phyloP scores from a whole-genome alignment of 2,329 filamentous ascomycete species.

The Colletotrichum costaricense region DNA sequence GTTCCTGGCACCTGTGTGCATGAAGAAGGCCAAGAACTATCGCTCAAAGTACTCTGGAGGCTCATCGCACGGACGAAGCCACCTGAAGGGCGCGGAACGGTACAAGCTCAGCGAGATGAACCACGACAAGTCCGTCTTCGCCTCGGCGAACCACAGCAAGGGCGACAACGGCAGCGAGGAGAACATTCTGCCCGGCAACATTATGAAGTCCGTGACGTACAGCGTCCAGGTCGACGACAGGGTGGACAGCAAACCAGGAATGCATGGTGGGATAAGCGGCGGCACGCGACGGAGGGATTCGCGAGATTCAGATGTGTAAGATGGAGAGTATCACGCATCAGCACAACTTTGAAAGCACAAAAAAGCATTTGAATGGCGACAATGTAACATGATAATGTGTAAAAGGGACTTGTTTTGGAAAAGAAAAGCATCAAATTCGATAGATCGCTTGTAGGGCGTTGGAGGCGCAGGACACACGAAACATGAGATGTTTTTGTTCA shows the following conservation, averaged over 20 bases:
- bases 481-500: background rate
- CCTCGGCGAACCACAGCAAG: conserved; percentile 38
- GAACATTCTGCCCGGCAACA: conserved; percentile 51
- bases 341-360: background rate
- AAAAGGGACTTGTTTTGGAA: background rate
- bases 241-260: background rate
- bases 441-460: background rate
- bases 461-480: background rate
- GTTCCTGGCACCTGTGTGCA: conserved; percentile 56
- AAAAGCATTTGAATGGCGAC: background rate
- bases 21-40: conserved; percentile 55
- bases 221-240: conserved; percentile 50
- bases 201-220: conserved; percentile 56
- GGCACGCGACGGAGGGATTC: conserved; percentile 11
- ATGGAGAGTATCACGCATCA: too few relatives aligned
- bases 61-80: conserved; percentile 39
- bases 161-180: conserved; percentile 48
- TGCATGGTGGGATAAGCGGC: too few relatives aligned
- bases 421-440: background rate
- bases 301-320: background rate
- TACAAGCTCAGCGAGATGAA: conserved; percentile 54
- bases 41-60: conserved; percentile 49
- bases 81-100: conserved; percentile 42
- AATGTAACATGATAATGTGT: background rate
- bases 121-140: conserved; percentile 45